Conservation (phyloP, 2,329 filamentous ascomycete genomes). For the Penicillium digitatum region DNA sequence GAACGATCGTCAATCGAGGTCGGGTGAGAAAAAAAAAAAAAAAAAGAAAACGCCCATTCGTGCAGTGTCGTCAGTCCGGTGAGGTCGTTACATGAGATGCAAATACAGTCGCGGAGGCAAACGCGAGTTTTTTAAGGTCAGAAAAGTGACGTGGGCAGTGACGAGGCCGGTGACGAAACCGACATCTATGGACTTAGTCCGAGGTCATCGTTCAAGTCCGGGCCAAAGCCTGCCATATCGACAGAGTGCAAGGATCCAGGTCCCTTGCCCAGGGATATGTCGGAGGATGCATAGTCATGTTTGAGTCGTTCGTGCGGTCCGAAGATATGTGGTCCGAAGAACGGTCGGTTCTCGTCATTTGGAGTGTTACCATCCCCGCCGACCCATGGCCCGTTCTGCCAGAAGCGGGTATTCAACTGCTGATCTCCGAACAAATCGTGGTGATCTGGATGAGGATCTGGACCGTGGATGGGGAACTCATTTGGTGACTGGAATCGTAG, state of each 20-base stretch:
- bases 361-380: conserved; percentile 43
- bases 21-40: conserved; percentile 14
- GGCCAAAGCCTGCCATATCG: conserved; percentile 45
- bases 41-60: conserved; percentile 39
- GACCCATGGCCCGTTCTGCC: conserved; percentile 43
- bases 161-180: not conserved
- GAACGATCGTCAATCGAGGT: conserved; percentile 22
- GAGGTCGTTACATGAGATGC: conserved; percentile 41
- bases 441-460: conserved; percentile 39
- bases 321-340: conserved; percentile 40
- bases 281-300: conserved; percentile 44
- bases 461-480: conserved; percentile 39
- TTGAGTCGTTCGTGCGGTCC: conserved; percentile 43
- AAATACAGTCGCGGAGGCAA: conserved; percentile 29
- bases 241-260: conserved; percentile 44
- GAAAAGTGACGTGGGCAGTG: not conserved
- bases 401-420: conserved; percentile 44
- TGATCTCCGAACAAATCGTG: conserved; percentile 45
- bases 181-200: conserved; percentile 37
- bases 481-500: conserved; percentile 42
- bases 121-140: conserved; percentile 14
- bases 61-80: conserved; percentile 40
- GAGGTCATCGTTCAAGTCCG: conserved; percentile 39
- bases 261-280: conserved; percentile 42
- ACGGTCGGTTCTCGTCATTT: conserved; percentile 42